phyloP scores from a whole-genome alignment of 106 monocot species.

The Allium cepa region DNA sequence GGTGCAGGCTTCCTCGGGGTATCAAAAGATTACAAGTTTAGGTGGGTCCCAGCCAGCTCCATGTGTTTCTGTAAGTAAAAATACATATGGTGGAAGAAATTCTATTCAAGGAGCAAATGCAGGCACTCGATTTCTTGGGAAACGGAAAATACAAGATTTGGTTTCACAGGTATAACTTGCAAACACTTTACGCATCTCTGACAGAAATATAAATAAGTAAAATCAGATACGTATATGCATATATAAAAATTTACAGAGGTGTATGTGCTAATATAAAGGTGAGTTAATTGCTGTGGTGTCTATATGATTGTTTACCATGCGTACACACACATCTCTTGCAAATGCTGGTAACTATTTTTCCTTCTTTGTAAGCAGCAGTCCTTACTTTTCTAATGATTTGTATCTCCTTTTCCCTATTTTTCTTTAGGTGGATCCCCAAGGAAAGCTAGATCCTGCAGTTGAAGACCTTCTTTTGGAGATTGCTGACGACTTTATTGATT shows the following conservation, averaged over 20 bases:
- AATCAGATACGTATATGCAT: no score
- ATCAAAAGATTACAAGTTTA: constrained; percentile 41
- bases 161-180: constrained; percentile 67
- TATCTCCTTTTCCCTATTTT: background rate
- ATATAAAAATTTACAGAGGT: no score
- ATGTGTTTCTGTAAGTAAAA: constrained; percentile 36
- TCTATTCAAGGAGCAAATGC: constrained; percentile 64
- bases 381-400: background rate
- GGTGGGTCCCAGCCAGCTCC: constrained; percentile 56
- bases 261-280: no score
- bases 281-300: no score
- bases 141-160: constrained; percentile 92
- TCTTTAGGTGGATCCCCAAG: constrained; percentile 76
- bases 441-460: constrained; percentile 70
- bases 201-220: no score
- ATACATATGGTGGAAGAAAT: constrained; percentile 35
- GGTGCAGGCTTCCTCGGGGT: constrained; percentile 22
- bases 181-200: no score
- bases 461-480: constrained; percentile 85
- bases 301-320: no score
- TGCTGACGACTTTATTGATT: constrained; percentile 92
- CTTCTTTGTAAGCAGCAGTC: background rate
- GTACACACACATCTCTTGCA: no score
- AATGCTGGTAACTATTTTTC: no score
- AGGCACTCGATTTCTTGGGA: constrained; percentile 66